Evolutionary conservation across 176 grass and related monocot genomes (phyloP), one percentile per base, ranked within the genome.

Genomic region (Lolium perenne): DNA sequence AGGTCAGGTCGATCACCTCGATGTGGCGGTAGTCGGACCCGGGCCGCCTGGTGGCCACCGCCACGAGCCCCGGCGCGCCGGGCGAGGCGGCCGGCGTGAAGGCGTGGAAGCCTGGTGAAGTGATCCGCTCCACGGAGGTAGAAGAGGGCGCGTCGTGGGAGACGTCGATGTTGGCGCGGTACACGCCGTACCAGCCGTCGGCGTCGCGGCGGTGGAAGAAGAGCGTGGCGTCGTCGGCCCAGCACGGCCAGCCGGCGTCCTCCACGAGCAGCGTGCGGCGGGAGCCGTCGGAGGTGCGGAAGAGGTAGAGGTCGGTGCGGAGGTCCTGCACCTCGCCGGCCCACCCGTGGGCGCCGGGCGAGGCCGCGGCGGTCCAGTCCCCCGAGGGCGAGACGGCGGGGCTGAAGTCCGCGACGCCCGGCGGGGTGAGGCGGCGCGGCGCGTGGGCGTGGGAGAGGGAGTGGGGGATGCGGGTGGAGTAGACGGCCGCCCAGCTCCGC

Each of bases 311-410:
- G 81, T 90, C 87, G 7, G 93, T 94, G 84, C 21, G 9, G 40
- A 98, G 88, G 77, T 95, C 93, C 83, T 98, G 75, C 15, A 95
- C 90, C 86, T 95, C 96, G 23, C 90, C 91, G 32, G 23, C 23
- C 96, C 93, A 98, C 3, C 79, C 89, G 0, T 1, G 1, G 0
- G 70, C 22, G 29, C 88, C 87, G 10, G 82, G 63, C 18, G 91
- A 98, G 4, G 93, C 93, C 55, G 84, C 84, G 18, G 91, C 96
- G 2, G 90, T 92, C 96, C 96, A 98, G 46, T 80, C 67, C 17
- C 96, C 96, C 16, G 95, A 95, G 23, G 93, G 93, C 25, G 91
- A 98, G 20, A 95, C 82, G 12, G 93, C 84, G 15, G 96, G 96
- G 81, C 93, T 98, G 86, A 95, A 94, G 67, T 95, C 93, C 17